These are phyloP conservation scores for Trichosporon ovoides DNA, from an alignment of 1,284 basidiomycete species.

Conservation along the genomic window DNA sequence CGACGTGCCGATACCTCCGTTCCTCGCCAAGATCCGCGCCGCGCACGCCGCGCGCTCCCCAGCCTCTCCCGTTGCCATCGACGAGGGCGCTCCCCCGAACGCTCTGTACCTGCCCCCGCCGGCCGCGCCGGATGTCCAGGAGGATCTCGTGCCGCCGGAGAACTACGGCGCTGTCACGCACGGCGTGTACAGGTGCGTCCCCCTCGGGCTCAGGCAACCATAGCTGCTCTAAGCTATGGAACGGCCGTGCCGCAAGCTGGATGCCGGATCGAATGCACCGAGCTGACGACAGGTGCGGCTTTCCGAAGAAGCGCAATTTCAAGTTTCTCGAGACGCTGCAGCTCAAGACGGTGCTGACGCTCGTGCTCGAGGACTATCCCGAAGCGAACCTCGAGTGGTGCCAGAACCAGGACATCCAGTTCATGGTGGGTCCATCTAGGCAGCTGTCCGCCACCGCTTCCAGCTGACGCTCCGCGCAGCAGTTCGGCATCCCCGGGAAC, in stretches of 20 bases:
- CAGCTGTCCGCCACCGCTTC: background rate
- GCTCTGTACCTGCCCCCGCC: constrained; percentile 46
- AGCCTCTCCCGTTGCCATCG: background rate
- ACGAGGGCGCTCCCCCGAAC: constrained; percentile 20
- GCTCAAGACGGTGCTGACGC: constrained; percentile 54
- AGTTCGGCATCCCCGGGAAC: constrained; percentile 57
- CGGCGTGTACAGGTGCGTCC: constrained; percentile 49
- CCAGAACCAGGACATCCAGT: constrained; percentile 44
- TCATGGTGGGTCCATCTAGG: constrained; percentile 32
- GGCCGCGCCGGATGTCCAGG: constrained; percentile 36
- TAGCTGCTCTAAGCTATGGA: background rate
- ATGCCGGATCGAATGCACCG: no score
- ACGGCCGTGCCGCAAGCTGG: background rate
- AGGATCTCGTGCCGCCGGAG: constrained; percentile 46
- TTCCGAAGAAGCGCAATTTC: constrained; percentile 55
- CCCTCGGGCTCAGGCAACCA: background rate
- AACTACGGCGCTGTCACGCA: constrained; percentile 47
- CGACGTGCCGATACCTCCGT: constrained; percentile 18
- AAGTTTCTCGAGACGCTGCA: constrained; percentile 53
- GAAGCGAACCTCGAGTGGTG: constrained; percentile 53
- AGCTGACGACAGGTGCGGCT: constrained; percentile 35
- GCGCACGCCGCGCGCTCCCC: background rate
- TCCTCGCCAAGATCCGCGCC: constrained; percentile 27
- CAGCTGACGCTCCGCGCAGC: constrained; percentile 31
- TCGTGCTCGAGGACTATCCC: constrained; percentile 56